A percentile compares a stretch with the other conserved stretches of the same genome.
Evolutionary conservation across 768 basidiomycete genomes (phyloP).

Genomic region (Termitomyces eurrhizus): DNA sequence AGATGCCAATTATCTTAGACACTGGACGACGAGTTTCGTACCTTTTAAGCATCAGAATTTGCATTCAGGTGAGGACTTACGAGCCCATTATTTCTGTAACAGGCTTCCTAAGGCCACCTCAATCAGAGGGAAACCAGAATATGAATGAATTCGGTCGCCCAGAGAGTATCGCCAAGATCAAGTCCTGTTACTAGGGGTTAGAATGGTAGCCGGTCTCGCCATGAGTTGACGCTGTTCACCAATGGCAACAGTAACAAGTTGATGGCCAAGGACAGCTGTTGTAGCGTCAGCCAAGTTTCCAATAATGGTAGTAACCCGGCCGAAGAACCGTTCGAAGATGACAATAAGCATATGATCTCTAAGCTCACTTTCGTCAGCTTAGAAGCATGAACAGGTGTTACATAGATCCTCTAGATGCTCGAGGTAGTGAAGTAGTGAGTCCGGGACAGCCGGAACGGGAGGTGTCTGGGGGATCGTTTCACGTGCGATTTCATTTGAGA

Average conservation of each 20-base stretch:
- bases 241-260: not conserved
- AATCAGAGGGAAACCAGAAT: not conserved
- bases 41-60: not conserved
- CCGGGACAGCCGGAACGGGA: constrained; percentile 11
- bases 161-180: not conserved
- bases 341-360: not conserved
- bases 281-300: not conserved
- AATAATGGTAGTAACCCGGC: not conserved
- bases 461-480: constrained; percentile 12
- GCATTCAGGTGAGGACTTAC: not conserved
- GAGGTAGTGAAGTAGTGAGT: not conserved
- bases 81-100: not conserved
- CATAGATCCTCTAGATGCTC: not conserved
- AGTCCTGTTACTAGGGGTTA: not conserved
- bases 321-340: not conserved
- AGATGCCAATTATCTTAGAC: not conserved
- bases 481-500: constrained; percentile 3
- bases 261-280: not conserved
- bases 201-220: not conserved
- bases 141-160: not conserved
- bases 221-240: not conserved
- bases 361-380: not conserved
- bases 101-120: not conserved
- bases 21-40: not conserved
- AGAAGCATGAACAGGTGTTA: not conserved